Evolutionary conservation across 2,329 filamentous ascomycete species (phyloP).

Genomic region (Pyrenophora teres): DNA sequence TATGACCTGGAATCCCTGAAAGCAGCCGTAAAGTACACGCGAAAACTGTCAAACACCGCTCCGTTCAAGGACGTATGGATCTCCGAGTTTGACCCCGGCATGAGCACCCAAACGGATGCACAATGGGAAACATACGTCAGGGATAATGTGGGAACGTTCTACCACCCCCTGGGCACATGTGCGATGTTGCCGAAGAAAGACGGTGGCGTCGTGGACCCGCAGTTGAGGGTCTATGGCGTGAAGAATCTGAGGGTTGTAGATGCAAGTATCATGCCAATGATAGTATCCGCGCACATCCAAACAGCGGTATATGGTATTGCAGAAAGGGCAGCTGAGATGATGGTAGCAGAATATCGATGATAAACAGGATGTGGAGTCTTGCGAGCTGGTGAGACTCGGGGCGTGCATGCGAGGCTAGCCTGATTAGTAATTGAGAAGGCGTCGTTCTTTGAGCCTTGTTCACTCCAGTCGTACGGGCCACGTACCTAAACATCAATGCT

Average conservation of each 20-base stretch:
- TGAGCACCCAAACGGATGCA: conserved; percentile 21
- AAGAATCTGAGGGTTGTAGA: conserved; percentile 11
- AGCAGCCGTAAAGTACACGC: conserved; percentile 24
- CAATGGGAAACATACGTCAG: conserved; percentile 25
- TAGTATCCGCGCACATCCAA: conserved; percentile 26
- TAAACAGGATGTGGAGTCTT: not conserved
- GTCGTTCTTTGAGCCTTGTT: no score
- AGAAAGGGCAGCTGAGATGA: conserved; percentile 27
- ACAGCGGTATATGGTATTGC: conserved; percentile 36
- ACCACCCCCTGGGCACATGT: conserved; percentile 43
- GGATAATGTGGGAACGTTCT: conserved; percentile 22
- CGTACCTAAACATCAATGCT: no score
- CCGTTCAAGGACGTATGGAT: conserved; percentile 36
- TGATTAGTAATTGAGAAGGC: no score
- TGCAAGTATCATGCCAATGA: conserved; percentile 30
- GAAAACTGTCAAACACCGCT: conserved; percentile 25
- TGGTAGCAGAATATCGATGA: conserved; percentile 15
- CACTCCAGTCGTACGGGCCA: no score
- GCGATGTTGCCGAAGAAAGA: conserved; percentile 28
- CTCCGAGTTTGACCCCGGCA: conserved; percentile 33
- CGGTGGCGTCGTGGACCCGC: conserved; percentile 24
- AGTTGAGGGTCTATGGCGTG: conserved; percentile 28
- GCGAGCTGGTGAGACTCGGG: no score
- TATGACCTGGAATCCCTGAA: conserved; percentile 25
- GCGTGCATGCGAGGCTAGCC: no score